Percentiles rank a stretch among this genome's conserved stretches.
phyloP scores from a whole-genome alignment of 2,329 filamentous ascomycete genomes.

The Sarocladiaceae sp. region DNA sequence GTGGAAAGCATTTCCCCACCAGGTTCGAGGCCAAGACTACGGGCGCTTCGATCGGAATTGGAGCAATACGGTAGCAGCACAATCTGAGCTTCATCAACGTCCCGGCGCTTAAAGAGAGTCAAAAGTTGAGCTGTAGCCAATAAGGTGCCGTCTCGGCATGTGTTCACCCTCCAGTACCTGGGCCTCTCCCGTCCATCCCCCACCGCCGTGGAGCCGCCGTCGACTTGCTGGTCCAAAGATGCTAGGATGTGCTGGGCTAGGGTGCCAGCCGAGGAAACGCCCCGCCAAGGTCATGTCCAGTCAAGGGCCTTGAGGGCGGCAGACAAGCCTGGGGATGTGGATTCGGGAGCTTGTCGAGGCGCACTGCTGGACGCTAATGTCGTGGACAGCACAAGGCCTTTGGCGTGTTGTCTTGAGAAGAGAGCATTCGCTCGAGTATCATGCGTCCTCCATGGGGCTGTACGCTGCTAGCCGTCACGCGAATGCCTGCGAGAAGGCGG shows the following conservation, averaged over 20 bases:
- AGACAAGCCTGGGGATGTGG: conserved; percentile 3
- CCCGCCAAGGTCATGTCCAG: conserved; percentile 7
- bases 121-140: background rate
- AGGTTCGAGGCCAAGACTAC: conserved; percentile 4
- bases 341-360: background rate
- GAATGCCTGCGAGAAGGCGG: background rate
- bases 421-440: background rate
- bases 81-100: conserved; percentile 1
- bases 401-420: background rate
- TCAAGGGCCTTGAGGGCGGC: background rate
- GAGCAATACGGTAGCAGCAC: background rate
- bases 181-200: conserved; percentile 4
- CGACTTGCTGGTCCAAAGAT: background rate
- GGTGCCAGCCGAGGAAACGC: background rate
- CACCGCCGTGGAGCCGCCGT: conserved; percentile 2
- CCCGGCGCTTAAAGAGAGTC: conserved; percentile 8
- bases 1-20: background rate
- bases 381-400: background rate
- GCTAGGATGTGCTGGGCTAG: conserved; percentile 7
- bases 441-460: background rate
- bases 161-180: conserved; percentile 5
- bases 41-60: conserved; percentile 6
- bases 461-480: background rate
- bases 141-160: background rate
- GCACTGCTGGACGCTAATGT: background rate